Conservation (phyloP, 2,329 filamentous ascomycete species). For the Colletotrichum tabaci region DNA sequence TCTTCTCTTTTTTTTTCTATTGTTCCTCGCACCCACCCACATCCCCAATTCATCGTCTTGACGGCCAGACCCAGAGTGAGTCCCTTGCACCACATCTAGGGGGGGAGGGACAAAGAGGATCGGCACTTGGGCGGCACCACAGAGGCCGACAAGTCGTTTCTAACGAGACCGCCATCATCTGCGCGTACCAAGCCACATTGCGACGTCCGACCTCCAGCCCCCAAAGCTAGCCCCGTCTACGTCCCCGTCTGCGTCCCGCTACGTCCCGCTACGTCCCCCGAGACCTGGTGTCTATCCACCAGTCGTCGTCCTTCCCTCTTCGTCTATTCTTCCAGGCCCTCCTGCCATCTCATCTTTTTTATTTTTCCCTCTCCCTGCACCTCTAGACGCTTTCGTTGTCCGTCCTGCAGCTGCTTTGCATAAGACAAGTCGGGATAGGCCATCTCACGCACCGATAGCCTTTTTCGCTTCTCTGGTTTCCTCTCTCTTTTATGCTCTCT, state of each 20-base stretch:
- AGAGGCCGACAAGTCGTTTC: conserved; percentile 7
- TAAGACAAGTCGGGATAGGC: neutral
- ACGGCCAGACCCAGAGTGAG: neutral
- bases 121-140: conserved; percentile 16
- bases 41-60: neutral
- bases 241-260: neutral
- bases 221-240: conserved; percentile 13
- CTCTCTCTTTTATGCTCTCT: no score
- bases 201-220: conserved; percentile 38
- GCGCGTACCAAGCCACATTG: conserved; percentile 31
- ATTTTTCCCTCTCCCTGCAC: neutral
- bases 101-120: conserved; percentile 15
- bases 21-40: neutral
- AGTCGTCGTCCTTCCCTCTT: neutral
- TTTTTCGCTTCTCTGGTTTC: neutral
- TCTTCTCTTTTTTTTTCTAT: neutral
- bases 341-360: conserved; percentile 22
- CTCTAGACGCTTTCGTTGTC: conserved; percentile 1
- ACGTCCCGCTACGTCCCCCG: conserved; percentile 2
- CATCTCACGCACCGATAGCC: neutral
- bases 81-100: no score
- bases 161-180: conserved; percentile 26
- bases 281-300: conserved; percentile 24
- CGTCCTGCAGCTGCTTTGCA: neutral
- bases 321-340: neutral